These are phyloP conservation scores for Phlyctochytrium planicorne DNA, from an alignment of 192 early-diverging fungal genomes.

Conservation along the genomic window DNA sequence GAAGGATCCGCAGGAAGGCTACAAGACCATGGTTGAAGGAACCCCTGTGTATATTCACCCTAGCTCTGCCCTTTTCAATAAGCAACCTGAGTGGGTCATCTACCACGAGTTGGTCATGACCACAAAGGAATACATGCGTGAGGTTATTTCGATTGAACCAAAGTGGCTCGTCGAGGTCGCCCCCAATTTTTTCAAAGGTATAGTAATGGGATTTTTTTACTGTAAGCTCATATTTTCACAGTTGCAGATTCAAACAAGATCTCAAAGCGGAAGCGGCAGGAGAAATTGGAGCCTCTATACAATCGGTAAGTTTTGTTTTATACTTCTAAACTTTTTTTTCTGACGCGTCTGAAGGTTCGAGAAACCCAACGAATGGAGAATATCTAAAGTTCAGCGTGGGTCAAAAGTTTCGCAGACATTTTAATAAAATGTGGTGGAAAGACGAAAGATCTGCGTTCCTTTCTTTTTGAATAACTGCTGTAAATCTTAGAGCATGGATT, in stretches of 20 bases:
- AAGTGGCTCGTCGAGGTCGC: slow-evolving; percentile 96
- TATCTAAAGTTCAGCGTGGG: slow-evolving; percentile 47
- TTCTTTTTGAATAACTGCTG: too few relatives aligned
- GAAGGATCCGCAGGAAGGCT: slow-evolving; percentile 98
- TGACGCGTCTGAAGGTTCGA: slow-evolving; percentile 58
- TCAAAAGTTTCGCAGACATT: slow-evolving; percentile 35
- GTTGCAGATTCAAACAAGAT: slow-evolving; percentile 90
- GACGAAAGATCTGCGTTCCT: too few relatives aligned
- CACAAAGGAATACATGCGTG: slow-evolving; percentile 90
- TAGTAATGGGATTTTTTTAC: slow-evolving; percentile 3
- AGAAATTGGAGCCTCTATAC: slow-evolving; percentile 91
- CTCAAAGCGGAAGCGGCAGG: slow-evolving; percentile 87
- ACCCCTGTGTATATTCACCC: slow-evolving; percentile 98
- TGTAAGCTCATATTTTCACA: slow-evolving; percentile 8
- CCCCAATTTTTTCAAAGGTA: slow-evolving; percentile 93
- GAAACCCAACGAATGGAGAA: slow-evolving; percentile 95
- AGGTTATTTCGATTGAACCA: slow-evolving; percentile 84
- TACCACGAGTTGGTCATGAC: slow-evolving; percentile 91
- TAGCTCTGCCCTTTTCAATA: slow-evolving; percentile 92
- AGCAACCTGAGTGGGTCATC: slow-evolving; percentile 93
- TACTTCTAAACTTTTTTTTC: slow-evolving; percentile 14
- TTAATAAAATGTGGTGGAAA: too few relatives aligned
- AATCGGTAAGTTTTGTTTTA: slow-evolving; percentile 52
- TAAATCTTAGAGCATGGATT: too few relatives aligned
- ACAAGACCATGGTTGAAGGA: slow-evolving; percentile 97